A percentile compares a stretch with the other conserved stretches of the same genome.
These are phyloP conservation scores for Mycena galopus DNA, from an alignment of 768 basidiomycete species.

Conservation along the genomic window DNA sequence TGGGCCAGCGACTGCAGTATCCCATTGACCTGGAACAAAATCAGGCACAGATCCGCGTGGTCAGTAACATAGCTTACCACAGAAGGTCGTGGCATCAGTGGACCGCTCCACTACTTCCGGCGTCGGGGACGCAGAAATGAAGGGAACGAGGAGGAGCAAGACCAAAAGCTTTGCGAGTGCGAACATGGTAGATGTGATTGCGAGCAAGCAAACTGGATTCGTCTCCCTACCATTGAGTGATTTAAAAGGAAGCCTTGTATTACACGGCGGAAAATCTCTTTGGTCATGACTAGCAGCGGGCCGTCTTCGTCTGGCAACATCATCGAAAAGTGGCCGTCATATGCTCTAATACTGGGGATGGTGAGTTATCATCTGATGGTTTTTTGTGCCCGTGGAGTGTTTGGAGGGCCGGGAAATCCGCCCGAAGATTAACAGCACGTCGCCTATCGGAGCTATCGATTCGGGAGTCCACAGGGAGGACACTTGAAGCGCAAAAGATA, in stretches of 20 bases:
- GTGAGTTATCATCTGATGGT: background rate
- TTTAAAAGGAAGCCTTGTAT: slow-evolving; percentile 1
- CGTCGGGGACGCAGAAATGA: slow-evolving; percentile 48
- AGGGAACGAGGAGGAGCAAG: slow-evolving; percentile 46
- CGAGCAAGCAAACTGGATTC: background rate
- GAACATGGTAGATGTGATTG: slow-evolving; percentile 22
- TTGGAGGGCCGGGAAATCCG: background rate
- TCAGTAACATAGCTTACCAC: slow-evolving; percentile 45
- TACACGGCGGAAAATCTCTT: slow-evolving; percentile 15
- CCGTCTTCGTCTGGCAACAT: background rate
- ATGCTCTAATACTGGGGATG: slow-evolving; percentile 9
- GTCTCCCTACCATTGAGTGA: background rate
- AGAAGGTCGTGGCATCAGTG: slow-evolving; percentile 53
- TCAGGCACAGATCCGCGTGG: background rate
- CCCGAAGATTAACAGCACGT: slow-evolving; percentile 2
- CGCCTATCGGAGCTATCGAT: background rate
- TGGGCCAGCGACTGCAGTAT: slow-evolving; percentile 54
- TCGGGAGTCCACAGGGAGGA: background rate
- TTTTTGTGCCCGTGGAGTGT: background rate
- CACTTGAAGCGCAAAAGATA: background rate
- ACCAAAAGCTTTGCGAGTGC: slow-evolving; percentile 42
- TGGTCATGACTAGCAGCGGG: slow-evolving; percentile 28
- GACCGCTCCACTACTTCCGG: slow-evolving; percentile 43
- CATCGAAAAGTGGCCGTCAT: slow-evolving; percentile 16
- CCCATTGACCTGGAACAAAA: slow-evolving; percentile 63